These are phyloP conservation scores for Coemansia sp. DNA, from an alignment of 192 early-diverging fungal genomes.

Conservation along the genomic window DNA sequence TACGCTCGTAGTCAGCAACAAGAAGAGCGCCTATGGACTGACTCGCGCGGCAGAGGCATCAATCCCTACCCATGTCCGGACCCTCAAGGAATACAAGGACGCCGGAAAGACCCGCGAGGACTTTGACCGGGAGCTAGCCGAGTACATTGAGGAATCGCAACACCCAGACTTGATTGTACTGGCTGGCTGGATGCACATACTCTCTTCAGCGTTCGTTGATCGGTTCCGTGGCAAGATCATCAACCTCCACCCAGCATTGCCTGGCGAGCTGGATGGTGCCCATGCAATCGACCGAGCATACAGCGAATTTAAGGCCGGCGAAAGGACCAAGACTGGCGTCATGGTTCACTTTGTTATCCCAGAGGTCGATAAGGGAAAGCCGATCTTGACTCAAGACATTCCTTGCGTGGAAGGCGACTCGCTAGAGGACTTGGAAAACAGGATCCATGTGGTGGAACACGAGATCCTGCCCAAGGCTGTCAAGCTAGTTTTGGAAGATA, in stretches of 20 bases:
- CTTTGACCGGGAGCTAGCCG: conserved; percentile 86
- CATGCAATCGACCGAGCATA: conserved; percentile 94
- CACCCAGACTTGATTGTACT: conserved; percentile 86
- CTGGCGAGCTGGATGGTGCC: conserved; percentile 96
- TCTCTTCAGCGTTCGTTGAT: conserved; percentile 82
- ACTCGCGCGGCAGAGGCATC: conserved; percentile 75
- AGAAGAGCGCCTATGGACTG: conserved; percentile 84
- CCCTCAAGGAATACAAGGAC: conserved; percentile 86
- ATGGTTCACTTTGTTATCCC: conserved; percentile 97
- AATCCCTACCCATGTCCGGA: conserved; percentile 82
- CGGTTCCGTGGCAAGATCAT: conserved; percentile 76
- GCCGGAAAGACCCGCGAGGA: conserved; percentile 80
- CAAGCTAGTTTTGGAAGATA: conserved; percentile 25
- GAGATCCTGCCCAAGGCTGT: conserved; percentile 81
- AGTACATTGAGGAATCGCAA: conserved; percentile 59
- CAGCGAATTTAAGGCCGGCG: conserved; percentile 79
- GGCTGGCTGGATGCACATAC: conserved; percentile 99
- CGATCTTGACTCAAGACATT: conserved; percentile 75
- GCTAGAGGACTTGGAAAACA: conserved; percentile 77
- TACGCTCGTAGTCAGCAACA: conserved; percentile 89
- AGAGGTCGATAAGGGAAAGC: conserved; percentile 94
- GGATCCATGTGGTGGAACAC: conserved; percentile 93
- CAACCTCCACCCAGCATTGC: conserved; percentile 97
- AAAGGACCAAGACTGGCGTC: conserved; percentile 73
- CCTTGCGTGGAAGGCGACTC: conserved; percentile 79